Conservation (phyloP, 1,284 basidiomycete genomes). For the Malassezia yamatoensis region DNA sequence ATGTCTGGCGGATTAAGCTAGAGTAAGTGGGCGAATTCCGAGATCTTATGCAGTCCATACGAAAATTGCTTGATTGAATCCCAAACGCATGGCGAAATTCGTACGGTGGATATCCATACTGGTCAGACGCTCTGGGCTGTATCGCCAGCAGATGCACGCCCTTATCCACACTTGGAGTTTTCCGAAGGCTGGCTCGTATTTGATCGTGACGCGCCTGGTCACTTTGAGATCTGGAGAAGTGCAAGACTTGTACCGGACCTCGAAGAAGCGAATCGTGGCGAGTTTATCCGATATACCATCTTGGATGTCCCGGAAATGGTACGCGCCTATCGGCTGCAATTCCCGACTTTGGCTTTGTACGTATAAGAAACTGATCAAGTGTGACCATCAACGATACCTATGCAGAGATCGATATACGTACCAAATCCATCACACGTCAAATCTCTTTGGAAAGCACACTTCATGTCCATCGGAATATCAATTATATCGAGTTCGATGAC, state of each 20-base stretch:
- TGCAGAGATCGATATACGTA: conserved; percentile 23
- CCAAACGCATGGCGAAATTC: conserved; percentile 13
- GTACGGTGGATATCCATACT: conserved; percentile 17
- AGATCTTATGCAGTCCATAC: conserved; percentile 13
- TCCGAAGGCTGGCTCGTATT: conserved; percentile 33
- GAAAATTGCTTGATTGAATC: conserved; percentile 28
- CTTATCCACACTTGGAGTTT: conserved; percentile 33
- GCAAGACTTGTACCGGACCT: conserved; percentile 24
- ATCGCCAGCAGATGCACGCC: conserved; percentile 16
- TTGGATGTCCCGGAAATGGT: conserved; percentile 19
- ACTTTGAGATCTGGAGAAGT: conserved; percentile 36
- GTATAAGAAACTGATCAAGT: not conserved
- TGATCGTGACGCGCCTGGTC: conserved; percentile 19
- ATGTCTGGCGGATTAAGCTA: conserved; percentile 35
- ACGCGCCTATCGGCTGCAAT: conserved; percentile 35
- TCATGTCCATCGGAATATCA: conserved; percentile 26
- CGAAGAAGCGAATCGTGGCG: conserved; percentile 23
- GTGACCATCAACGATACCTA: conserved; percentile 26
- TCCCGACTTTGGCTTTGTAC: conserved; percentile 21
- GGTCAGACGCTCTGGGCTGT: conserved; percentile 26
- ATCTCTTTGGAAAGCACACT: conserved; percentile 15
- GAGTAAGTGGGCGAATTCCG: conserved; percentile 10
- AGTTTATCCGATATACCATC: conserved; percentile 20
- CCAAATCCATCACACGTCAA: not conserved
- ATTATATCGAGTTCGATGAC: conserved; percentile 40